Evolutionary conservation across 225 moss, liverwort and hornwort species (phyloP), one percentile per base, ranked within the genome.

Genomic region (Takakia lepidozioides): DNA sequence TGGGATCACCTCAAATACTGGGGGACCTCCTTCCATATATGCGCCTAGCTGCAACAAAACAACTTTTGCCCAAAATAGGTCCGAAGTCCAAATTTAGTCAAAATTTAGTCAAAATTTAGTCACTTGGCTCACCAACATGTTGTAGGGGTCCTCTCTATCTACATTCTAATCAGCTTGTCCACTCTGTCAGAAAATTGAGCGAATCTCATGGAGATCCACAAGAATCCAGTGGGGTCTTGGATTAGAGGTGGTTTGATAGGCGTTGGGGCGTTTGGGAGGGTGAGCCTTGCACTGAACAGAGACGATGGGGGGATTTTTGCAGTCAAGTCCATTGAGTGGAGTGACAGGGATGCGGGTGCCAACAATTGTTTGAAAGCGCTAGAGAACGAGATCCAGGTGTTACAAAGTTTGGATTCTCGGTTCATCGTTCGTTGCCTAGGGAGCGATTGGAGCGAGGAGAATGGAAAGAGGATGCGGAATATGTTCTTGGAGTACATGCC

Each of bases 401-500:
- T 98, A 10, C 68, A 80, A 59, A 71, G 82, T 36, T 61, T 91
- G 61, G 77, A 87, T 54, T 87, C 91, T 0, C 58, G 66, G 3
- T 85, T 58, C 27, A 74, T 98, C 14, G 91, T 98, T 32, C 64
- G 69, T 28, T 98, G 83, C 35, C 46, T 83, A 25, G 98, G 98
- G 11, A 85, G 80, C 15, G 79, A 82, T 23, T 74, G 79, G 69
- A 75, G 68, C 1, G 49, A 72, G 24, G 98, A 98, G 69, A 56
- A 64, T 1, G 81, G 83, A 26, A 67, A 85, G 47, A 44, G 60
- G 52, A 74, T 75, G 68, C 74, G 78, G 39, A 98, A 98, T 46
- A 68, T 91, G 21, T 98, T 98, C 62, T 32, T 98, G 51, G 98
- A 98, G 64, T 91, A 90, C 56, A 98, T 98, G 98, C 66, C 91